phyloP scores from a whole-genome alignment of 495 filamentous ascomycete species.

The Usnea hakonensis region DNA sequence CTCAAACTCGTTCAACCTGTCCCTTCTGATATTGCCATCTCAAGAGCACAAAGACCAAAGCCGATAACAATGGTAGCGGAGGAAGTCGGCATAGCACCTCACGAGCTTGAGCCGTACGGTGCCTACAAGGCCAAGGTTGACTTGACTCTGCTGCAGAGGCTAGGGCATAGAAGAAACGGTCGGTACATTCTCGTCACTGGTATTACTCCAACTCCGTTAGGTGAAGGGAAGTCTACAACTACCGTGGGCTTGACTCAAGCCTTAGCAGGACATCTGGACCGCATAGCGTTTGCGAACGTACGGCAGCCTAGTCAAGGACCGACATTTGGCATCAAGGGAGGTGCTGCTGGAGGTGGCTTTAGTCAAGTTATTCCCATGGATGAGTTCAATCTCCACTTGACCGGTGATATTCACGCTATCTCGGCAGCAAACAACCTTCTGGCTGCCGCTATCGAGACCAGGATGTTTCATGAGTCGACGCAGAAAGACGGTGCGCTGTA shows the following conservation, averaged over 20 bases:
- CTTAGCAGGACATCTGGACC: constrained; percentile 79
- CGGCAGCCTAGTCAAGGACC: constrained; percentile 95
- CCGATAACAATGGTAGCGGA: constrained; percentile 73
- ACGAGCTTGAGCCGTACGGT: constrained; percentile 91
- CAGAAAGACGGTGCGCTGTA: constrained; percentile 89
- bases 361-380: constrained; percentile 99
- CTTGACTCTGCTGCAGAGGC: constrained; percentile 67
- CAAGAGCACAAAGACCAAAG: constrained; percentile 82
- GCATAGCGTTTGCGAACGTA: constrained; percentile 90
- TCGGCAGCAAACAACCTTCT: constrained; percentile 96
- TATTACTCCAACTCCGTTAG: constrained; percentile 95
- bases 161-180: constrained; percentile 79
- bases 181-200: constrained; percentile 87
- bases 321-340: constrained; percentile 98
- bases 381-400: constrained; percentile 96
- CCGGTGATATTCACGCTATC: constrained; percentile 96
- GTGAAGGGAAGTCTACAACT: constrained; percentile 98
- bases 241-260: constrained; percentile 93
- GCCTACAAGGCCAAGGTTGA: constrained; percentile 93
- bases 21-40: constrained; percentile 90
- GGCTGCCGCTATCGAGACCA: constrained; percentile 94
- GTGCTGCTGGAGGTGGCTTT: constrained; percentile 93
- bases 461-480: constrained; percentile 94
- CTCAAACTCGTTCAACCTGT: constrained; percentile 68
- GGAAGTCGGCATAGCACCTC: constrained; percentile 75